Conservation (phyloP, 176 grass and related monocot species). For the Miscanthus lutarioriparius region DNA sequence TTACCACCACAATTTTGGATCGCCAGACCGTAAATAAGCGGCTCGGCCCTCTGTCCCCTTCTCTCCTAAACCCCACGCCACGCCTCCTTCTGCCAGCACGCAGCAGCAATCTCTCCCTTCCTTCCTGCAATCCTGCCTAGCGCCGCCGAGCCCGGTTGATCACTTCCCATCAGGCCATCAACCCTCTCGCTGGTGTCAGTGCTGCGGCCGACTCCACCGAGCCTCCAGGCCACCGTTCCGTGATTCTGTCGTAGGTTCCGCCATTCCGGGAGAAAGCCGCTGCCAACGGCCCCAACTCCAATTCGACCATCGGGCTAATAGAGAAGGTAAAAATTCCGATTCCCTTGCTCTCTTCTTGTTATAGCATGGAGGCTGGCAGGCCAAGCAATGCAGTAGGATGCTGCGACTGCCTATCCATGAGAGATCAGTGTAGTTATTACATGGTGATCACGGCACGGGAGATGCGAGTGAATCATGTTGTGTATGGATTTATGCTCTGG, state of each 20-base stretch:
- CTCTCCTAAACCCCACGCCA: background rate
- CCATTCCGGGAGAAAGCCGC: background rate
- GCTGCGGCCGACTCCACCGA: background rate
- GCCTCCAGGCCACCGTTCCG: background rate
- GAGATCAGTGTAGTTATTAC: background rate
- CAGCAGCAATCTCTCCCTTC: background rate
- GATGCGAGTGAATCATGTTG: background rate
- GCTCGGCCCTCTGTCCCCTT: background rate
- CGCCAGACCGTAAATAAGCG: background rate
- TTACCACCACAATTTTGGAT: background rate
- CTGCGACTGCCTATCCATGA: background rate
- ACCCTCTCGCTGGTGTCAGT: background rate
- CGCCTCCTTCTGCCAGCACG: background rate
- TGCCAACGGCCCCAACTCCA: background rate
- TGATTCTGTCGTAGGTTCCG: too few species aligned
- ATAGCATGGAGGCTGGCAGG: background rate
- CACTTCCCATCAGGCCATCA: background rate
- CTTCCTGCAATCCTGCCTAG: background rate
- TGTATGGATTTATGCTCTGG: background rate
- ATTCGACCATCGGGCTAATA: background rate
- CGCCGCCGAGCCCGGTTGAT: background rate
- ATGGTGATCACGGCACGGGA: background rate
- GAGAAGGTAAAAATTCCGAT: background rate
- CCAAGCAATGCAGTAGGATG: background rate
- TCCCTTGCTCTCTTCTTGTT: background rate